phyloP scores from a whole-genome alignment of 495 filamentous ascomycete species.

The Haplographium delicatum region DNA sequence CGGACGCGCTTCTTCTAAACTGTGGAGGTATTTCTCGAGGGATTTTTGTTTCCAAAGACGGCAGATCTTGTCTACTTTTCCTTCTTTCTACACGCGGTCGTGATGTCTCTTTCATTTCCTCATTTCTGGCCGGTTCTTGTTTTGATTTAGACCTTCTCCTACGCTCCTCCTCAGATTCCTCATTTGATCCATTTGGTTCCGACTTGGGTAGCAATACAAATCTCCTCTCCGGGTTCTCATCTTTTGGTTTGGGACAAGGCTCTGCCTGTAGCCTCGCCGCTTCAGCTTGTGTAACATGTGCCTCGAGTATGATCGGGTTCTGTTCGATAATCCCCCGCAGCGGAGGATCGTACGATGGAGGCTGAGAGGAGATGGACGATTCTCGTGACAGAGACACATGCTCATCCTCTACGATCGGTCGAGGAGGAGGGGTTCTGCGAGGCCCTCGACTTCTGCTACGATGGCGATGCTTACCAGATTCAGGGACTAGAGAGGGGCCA shows the following conservation, averaged over 20 bases:
- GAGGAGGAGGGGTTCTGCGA: slow-evolving; percentile 11
- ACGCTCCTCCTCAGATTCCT: slow-evolving; percentile 3
- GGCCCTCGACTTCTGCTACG: slow-evolving; percentile 9
- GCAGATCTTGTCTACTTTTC: slow-evolving; percentile 25
- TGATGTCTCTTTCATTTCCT: slow-evolving; percentile 9
- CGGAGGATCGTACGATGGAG: slow-evolving; percentile 22
- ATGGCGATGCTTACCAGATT: no score
- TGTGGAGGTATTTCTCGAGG: slow-evolving; percentile 23
- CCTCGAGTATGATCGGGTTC: slow-evolving; percentile 24
- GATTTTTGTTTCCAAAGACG: slow-evolving; percentile 24
- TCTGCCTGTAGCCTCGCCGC: slow-evolving; percentile 18
- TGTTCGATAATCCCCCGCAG: slow-evolving; percentile 24
- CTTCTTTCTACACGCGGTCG: slow-evolving; percentile 14
- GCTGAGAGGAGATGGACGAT: not conserved
- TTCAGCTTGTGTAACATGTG: slow-evolving; percentile 18
- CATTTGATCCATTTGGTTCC: slow-evolving; percentile 10
- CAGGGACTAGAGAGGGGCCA: slow-evolving; percentile 2
- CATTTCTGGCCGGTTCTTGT: slow-evolving; percentile 2
- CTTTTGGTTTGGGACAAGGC: slow-evolving; percentile 9
- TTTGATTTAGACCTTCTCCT: not conserved
- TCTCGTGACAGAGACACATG: slow-evolving; percentile 20
- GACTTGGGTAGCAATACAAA: slow-evolving; percentile 21
- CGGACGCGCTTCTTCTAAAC: slow-evolving; percentile 21
- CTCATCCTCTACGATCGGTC: slow-evolving; percentile 26
- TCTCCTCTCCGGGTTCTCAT: slow-evolving; percentile 18